Evolutionary conservation across 257 asterid species (phyloP).

Genomic region (Solanum pimpinellifolium): DNA sequence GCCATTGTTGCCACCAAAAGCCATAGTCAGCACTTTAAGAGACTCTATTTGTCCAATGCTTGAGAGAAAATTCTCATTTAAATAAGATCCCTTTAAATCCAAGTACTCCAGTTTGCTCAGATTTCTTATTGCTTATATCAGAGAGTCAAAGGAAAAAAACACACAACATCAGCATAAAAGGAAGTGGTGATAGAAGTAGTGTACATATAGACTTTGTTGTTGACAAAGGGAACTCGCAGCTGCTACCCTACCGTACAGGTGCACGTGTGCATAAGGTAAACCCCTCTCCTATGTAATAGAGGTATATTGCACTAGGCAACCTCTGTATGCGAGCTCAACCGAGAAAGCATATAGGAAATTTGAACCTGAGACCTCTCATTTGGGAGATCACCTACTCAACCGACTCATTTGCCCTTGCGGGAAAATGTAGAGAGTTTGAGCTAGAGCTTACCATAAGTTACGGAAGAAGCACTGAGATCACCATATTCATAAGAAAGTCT

Average conservation of each 20-base stretch:
- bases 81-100: not conserved
- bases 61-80: not conserved
- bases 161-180: not conserved
- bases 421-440: not conserved
- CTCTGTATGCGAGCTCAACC: not conserved
- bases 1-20: not conserved
- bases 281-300: not conserved
- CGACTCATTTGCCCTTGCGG: not conserved
- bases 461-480: not conserved
- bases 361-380: not conserved
- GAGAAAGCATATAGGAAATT: not conserved
- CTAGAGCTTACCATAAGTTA: not conserved
- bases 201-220: not conserved
- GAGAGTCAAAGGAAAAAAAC: not conserved
- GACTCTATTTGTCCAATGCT: not conserved
- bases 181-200: not conserved
- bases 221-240: not conserved
- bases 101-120: not conserved
- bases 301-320: too few species aligned
- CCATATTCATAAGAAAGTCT: not conserved
- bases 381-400: not conserved
- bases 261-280: not conserved
- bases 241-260: not conserved
- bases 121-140: not conserved
- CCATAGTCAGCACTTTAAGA: constrained; percentile 24